Conservation (phyloP, 805 yeast genomes). For the Metschnikowia noctiluminum region DNA sequence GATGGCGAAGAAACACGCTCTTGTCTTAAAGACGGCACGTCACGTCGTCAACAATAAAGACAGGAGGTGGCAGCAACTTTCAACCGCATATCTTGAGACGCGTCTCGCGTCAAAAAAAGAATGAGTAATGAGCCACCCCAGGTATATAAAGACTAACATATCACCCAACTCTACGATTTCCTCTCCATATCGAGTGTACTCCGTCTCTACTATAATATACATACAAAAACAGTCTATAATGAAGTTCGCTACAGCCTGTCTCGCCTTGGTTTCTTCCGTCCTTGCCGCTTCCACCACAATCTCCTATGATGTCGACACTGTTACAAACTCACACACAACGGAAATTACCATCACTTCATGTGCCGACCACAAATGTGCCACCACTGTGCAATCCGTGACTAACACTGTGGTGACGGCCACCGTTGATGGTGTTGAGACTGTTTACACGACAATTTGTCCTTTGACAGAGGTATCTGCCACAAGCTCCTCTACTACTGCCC, state of each 20-base stretch:
- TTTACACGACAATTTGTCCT: constrained; percentile 21
- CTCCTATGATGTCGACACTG: constrained; percentile 16
- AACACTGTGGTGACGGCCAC: constrained; percentile 22
- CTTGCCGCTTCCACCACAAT: constrained; percentile 20
- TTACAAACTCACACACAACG: constrained; percentile 24
- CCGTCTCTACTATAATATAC: neutral
- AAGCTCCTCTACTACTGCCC: constrained; percentile 4
- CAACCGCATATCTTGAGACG: neutral
- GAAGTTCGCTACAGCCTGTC: constrained; percentile 21
- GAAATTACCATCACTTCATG: constrained; percentile 28
- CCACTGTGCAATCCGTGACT: constrained; percentile 16
- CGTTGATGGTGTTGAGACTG: constrained; percentile 24
- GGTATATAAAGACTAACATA: neutral
- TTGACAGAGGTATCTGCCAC: constrained; percentile 10
- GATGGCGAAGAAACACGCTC: neutral
- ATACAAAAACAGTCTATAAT: constrained; percentile 13
- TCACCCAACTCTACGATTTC: neutral
- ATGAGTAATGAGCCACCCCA: neutral
- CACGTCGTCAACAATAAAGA: constrained; percentile 1
- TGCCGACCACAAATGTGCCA: constrained; percentile 20
- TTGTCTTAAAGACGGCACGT: constrained; percentile 1
- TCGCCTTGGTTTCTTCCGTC: constrained; percentile 21
- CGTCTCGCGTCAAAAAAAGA: neutral
- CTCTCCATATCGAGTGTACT: neutral
- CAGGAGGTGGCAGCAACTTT: constrained; percentile 1